A percentile compares a stretch with the other conserved stretches of the same genome.
Conservation (phyloP, 1,284 basidiomycete species). For the Sanghuangporus weigelae region DNA sequence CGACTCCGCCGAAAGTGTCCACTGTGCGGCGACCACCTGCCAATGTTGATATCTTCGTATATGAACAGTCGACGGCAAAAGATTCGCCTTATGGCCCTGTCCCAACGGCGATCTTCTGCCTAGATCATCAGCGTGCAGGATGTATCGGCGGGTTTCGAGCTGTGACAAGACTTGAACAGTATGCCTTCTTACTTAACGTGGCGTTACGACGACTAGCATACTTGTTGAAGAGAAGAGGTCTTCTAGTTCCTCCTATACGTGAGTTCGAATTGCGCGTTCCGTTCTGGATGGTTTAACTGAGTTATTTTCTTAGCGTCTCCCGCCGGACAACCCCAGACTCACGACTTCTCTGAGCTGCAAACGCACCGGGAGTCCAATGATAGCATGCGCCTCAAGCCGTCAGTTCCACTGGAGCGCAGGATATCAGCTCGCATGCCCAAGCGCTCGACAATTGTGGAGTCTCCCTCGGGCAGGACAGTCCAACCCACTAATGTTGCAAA, state of each 20-base stretch:
- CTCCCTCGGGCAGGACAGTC: slow-evolving; percentile 85
- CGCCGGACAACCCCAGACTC: slow-evolving; percentile 26
- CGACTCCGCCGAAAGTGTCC: slow-evolving; percentile 52
- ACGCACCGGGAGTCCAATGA: slow-evolving; percentile 84
- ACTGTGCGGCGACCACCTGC: slow-evolving; percentile 69
- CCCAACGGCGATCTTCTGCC: slow-evolving; percentile 70
- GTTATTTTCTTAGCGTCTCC: slow-evolving; percentile 31
- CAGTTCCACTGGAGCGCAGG: slow-evolving; percentile 91
- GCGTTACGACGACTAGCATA: slow-evolving; percentile 90
- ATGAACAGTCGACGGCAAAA: slow-evolving; percentile 58
- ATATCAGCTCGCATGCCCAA: slow-evolving; percentile 88
- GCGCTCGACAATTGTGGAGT: slow-evolving; percentile 93
- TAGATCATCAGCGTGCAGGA: slow-evolving; percentile 62
- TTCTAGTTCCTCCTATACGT: slow-evolving; percentile 75
- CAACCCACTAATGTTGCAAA: slow-evolving; percentile 49
- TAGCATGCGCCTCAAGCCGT: slow-evolving; percentile 90
- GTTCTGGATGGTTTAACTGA: slow-evolving; percentile 17
- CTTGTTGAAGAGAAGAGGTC: slow-evolving; percentile 87
- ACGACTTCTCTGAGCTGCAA: slow-evolving; percentile 44
- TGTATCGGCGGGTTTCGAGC: slow-evolving; percentile 81
- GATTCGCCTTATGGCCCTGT: slow-evolving; percentile 67
- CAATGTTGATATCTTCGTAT: slow-evolving; percentile 72
- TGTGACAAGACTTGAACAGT: slow-evolving; percentile 94
- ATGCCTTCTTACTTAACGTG: slow-evolving; percentile 95
- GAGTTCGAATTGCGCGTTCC: slow-evolving; percentile 28